Base-by-base conservation (phyloP, 2,329 filamentous ascomycete genomes). In the Aspergillus intermedius region DNA sequence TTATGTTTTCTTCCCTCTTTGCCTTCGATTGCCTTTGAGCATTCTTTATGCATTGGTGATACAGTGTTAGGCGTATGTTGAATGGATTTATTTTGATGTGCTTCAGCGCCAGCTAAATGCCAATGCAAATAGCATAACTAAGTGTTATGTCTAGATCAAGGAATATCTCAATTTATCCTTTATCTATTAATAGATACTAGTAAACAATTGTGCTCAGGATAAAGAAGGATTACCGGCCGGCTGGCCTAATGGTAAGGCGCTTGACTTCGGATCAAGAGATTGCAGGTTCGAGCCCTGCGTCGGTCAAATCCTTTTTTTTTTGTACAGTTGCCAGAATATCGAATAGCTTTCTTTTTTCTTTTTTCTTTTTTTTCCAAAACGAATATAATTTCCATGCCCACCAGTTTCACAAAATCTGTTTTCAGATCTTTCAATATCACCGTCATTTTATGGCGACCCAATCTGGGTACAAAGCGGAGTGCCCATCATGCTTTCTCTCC, bases 191-290 rank as follows among this genome's bases (percentile, higher is more conserved):
- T n/a, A n/a, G 25, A 12, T 28, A 28, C 9, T 28, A 28, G 25
- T 28, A 28, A n/a, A n/a, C n/a, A n/a, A n/a, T n/a, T n/a, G n/a
- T n/a, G n/a, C n/a, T n/a, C n/a, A n/a, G n/a, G n/a, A n/a, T n/a
- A n/a, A n/a, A 10, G 6, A 5, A 35, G 8, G 3, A 35, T 35
- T n/a, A 13, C 5, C 3, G 61, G 60, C 55, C 60, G 58, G 59
- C 61, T 72, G 69, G 70, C 70, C 69, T 69, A 73, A 73, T 73
- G 71, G 72, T 66, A 74, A 74, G 70, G 72, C 71, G 72, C 69
- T 73, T 74, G 72, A 74, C 72, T 74, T 73, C 72, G 72, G 70
- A 73, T 74, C 71, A 73, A 72, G 68, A 74, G 71, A 73, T 73
- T 74, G 69, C 66, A 71, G 71, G 71, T 74, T 73, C 70, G 70